Evolutionary conservation across 2,329 filamentous ascomycete species (phyloP).

Genomic region (Aspergillus bombycis): DNA sequence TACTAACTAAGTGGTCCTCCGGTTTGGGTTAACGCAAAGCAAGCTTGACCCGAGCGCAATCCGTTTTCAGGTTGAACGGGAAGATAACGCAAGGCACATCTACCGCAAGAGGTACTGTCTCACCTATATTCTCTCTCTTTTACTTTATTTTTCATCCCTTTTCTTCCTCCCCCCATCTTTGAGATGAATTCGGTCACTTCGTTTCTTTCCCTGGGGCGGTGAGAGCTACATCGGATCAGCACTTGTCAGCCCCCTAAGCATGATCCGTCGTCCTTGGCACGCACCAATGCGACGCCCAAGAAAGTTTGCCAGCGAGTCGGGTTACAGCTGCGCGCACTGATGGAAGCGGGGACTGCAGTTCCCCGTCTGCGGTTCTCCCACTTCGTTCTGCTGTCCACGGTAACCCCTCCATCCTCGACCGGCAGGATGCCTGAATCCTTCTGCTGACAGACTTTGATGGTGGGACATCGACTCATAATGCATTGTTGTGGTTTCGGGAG

Average conservation of each 20-base stretch:
- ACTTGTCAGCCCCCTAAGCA: background rate
- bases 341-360: background rate
- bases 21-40: background rate
- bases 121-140: background rate
- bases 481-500: background rate
- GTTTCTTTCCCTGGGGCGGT: background rate
- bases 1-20: background rate
- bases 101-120: background rate
- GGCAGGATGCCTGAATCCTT: background rate
- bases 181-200: background rate
- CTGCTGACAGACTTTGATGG: background rate
- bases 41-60: background rate
- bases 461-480: background rate
- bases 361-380: background rate
- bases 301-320: conserved; percentile 8
- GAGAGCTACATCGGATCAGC: background rate
- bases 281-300: background rate
- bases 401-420: background rate
- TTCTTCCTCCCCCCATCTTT: background rate
- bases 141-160: background rate
- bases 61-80: conserved; percentile 5
- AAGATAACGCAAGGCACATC: background rate
- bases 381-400: background rate
- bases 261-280: conserved; percentile 2
- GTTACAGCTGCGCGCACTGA: background rate